These are phyloP conservation scores for Phytophthora quininea DNA, from an alignment of 352 stramenopile genomes.

Conservation along the genomic window DNA sequence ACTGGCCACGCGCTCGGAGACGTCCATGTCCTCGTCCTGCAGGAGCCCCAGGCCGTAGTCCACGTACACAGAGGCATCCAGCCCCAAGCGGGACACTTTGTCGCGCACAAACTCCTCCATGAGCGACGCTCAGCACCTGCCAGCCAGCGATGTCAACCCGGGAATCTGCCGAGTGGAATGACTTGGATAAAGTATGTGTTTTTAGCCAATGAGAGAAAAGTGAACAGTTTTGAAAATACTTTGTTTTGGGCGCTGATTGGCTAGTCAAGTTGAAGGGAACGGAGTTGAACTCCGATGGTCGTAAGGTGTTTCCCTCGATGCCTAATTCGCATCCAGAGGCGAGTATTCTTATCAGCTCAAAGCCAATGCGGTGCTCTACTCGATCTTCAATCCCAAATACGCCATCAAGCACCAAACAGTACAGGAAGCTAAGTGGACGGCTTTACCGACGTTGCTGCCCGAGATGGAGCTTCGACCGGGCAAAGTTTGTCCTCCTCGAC, in stretches of 20 bases:
- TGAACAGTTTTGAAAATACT: no score
- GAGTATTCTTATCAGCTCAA: no score
- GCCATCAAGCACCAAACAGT: constrained; percentile 15
- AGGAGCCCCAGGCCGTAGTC: constrained; percentile 76
- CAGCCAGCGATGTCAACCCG: no score
- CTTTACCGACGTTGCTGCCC: background rate
- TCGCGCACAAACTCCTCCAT: constrained; percentile 70
- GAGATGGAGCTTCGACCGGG: constrained; percentile 8
- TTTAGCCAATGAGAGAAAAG: no score
- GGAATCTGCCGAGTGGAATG: no score
- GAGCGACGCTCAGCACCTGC: background rate
- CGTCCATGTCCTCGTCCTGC: constrained; percentile 70
- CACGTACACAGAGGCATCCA: constrained; percentile 81
- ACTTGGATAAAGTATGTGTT: background rate
- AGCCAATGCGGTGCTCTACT: no score
- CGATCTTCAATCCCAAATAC: constrained; percentile 14
- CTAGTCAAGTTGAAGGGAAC: no score
- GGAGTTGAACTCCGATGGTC: no score
- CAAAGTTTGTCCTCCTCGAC: constrained; percentile 29
- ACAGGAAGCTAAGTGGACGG: background rate
- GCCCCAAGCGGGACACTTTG: constrained; percentile 60
- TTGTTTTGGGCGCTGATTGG: no score
- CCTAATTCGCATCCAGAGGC: no score
- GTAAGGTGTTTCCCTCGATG: no score
- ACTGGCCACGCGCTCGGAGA: constrained; percentile 74